These are phyloP conservation scores for Rutstroemia sp. DNA, from an alignment of 2,329 filamentous ascomycete genomes.

Conservation along the genomic window DNA sequence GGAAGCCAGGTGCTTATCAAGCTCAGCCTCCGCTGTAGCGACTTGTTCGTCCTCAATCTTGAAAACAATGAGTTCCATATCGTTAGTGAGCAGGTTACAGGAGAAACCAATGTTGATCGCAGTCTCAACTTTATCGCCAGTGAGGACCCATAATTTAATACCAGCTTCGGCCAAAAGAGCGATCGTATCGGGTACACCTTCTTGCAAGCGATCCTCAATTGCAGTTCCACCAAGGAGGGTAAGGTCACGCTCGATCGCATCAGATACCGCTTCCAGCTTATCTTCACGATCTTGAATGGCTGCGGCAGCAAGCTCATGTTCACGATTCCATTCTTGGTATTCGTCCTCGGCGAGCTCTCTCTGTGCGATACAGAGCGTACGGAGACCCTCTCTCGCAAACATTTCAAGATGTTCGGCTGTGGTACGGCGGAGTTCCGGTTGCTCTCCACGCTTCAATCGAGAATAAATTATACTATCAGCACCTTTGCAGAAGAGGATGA, in stretches of 20 bases:
- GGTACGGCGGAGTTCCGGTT: constrained; percentile 70
- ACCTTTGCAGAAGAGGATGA: constrained; percentile 92
- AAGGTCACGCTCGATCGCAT: constrained; percentile 84
- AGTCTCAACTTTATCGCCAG: constrained; percentile 97
- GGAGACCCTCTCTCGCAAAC: constrained; percentile 90
- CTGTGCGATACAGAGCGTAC: constrained; percentile 90
- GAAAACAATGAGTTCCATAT: constrained; percentile 92
- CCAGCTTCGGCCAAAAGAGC: constrained; percentile 83
- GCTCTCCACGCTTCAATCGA: constrained; percentile 75
- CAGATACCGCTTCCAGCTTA: constrained; percentile 83
- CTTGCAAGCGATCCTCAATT: constrained; percentile 94
- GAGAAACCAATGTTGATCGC: constrained; percentile 99
- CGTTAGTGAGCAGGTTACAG: constrained; percentile 93
- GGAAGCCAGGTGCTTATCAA: constrained; percentile 63
- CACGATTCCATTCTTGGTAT: constrained; percentile 75
- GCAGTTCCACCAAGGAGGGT: constrained; percentile 87
- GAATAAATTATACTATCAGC: constrained; percentile 97
- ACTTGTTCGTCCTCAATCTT: constrained; percentile 71
- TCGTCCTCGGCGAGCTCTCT: constrained; percentile 73
- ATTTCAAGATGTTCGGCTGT: constrained; percentile 95
- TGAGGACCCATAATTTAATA: constrained; percentile 98
- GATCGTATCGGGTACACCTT: constrained; percentile 94
- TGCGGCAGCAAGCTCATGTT: constrained; percentile 81
- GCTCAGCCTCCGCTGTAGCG: constrained; percentile 56
- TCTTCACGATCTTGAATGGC: constrained; percentile 83